Evolutionary conservation across 257 asterid genomes (phyloP), one percentile per base, ranked within the genome.

Genomic region (Solanum commersonii): DNA sequence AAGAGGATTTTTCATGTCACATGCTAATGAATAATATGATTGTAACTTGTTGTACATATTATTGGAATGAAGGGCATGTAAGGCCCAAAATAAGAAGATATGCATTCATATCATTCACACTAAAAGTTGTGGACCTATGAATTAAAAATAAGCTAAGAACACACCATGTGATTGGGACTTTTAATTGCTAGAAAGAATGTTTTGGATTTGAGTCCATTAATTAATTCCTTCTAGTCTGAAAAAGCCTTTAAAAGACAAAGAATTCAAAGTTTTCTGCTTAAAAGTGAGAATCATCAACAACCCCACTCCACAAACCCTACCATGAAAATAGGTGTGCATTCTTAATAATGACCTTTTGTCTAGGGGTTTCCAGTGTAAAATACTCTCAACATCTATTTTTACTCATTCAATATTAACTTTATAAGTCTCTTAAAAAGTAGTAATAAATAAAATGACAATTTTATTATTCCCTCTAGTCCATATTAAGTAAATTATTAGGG

Each of bases 131-230:
- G 59, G 83, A 37, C 83, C 59, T 37, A 38, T 38, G 59, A 35
- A n/a, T 71, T 71, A 31, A 27, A 31, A 72, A 35, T 4, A 35
- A 52, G 63, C 63, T 16, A 52, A 5, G 44, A 12, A 76, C 83
- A 76, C 59, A 76, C 89, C 94, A 92, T 90, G 94, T 93, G 94
- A 90, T 89, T 59, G 81, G 70, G 83, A 71, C 44, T 22, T 37
- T 76, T 38, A 56, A 63, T 83, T 23, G 87, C 86, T 87, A 35
- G 86, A 90, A 90, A 91, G 89, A 93, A 88, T 91, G 93, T 93
- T 87, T 90, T 91, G 91, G 91, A 85, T 88, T 71, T 87, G 60
- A 85, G 85, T 70, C 74, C 84, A 87, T 68, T 10, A 38, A 13
- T 89, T 70, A 35, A 73, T 35, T 73, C 29, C 35, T 81, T 72